These are phyloP conservation scores for Logfia minima DNA, from an alignment of 129 eudicot species.

Conservation along the genomic window DNA sequence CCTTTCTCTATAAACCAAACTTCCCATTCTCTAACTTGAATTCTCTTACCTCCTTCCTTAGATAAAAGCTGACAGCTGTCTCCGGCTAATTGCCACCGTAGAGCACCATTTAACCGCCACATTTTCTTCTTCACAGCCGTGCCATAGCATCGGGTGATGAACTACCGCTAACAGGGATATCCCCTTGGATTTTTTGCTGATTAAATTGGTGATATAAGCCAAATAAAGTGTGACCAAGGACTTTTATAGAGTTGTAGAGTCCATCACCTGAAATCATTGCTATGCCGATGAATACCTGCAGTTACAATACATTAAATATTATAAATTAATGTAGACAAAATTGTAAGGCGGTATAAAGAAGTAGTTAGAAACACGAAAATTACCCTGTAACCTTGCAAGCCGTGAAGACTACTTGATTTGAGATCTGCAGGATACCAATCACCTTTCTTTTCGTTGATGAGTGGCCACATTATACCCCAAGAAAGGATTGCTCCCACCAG, in stretches of 20 bases:
- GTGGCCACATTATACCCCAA: slow-evolving; percentile 99
- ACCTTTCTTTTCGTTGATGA: slow-evolving; percentile 62
- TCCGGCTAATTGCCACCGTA: too few relatives aligned
- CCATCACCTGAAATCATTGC: slow-evolving; percentile 96
- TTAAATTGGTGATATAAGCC: slow-evolving; percentile 58
- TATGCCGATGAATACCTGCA: slow-evolving; percentile 77
- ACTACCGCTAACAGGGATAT: slow-evolving; percentile 42
- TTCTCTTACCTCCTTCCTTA: too few relatives aligned
- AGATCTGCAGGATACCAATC: slow-evolving; percentile 71
- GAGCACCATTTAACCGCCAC: too few relatives aligned
- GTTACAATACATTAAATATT: background rate
- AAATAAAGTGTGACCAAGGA: slow-evolving; percentile 55
- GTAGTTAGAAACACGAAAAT: background rate
- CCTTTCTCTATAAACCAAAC: too few relatives aligned
- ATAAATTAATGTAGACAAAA: background rate
- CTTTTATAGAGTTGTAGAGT: slow-evolving; percentile 77
- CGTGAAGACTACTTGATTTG: slow-evolving; percentile 53
- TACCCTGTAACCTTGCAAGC: slow-evolving; percentile 97
- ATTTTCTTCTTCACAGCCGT: too few relatives aligned
- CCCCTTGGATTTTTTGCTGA: slow-evolving; percentile 18
- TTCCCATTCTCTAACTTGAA: too few relatives aligned
- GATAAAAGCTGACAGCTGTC: too few relatives aligned
- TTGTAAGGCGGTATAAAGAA: background rate
- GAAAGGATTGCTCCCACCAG: slow-evolving; percentile 76
- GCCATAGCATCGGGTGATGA: slow-evolving; percentile 12